These are phyloP conservation scores for Arabidopsis hybrid DNA, from an alignment of 441 rosid genomes.

Conservation along the genomic window DNA sequence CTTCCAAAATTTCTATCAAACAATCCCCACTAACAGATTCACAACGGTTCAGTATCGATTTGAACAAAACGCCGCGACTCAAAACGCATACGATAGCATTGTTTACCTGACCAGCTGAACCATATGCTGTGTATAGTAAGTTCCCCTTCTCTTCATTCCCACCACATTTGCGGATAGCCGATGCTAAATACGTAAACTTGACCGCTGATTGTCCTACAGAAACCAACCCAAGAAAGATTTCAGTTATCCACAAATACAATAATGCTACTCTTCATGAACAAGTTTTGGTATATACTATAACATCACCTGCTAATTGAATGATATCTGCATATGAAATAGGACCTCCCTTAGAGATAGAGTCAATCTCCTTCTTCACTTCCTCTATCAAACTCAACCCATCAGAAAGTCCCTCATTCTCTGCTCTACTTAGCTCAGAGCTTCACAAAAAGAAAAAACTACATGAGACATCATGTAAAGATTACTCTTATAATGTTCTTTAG, in stretches of 20 bases:
- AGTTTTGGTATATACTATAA: slow-evolving; percentile 9
- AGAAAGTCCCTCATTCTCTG: slow-evolving; percentile 80
- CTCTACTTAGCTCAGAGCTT: slow-evolving; percentile 95
- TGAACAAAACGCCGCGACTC: neutral
- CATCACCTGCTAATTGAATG: slow-evolving; percentile 70
- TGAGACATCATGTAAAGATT: neutral
- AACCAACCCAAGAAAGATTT: slow-evolving; percentile 22
- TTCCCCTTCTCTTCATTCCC: slow-evolving; percentile 89
- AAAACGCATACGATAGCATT: neutral
- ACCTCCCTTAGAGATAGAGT: slow-evolving; percentile 87
- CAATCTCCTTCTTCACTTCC: slow-evolving; percentile 76
- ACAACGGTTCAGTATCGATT: slow-evolving; percentile 17
- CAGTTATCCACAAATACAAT: neutral
- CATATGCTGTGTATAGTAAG: slow-evolving; percentile 75
- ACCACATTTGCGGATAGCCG: slow-evolving; percentile 91
- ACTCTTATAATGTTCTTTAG: neutral
- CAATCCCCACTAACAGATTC: slow-evolving; percentile 72
- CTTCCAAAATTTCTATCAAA: slow-evolving; percentile 88
- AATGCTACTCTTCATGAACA: neutral
- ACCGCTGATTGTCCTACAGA: slow-evolving; percentile 73
- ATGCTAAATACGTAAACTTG: slow-evolving; percentile 78
- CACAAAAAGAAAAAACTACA: slow-evolving; percentile 43
- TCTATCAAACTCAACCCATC: slow-evolving; percentile 65
- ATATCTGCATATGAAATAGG: slow-evolving; percentile 88
- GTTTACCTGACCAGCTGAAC: slow-evolving; percentile 86